phyloP scores from a whole-genome alignment of 306 rosid genomes.

The Alnus rubra region DNA sequence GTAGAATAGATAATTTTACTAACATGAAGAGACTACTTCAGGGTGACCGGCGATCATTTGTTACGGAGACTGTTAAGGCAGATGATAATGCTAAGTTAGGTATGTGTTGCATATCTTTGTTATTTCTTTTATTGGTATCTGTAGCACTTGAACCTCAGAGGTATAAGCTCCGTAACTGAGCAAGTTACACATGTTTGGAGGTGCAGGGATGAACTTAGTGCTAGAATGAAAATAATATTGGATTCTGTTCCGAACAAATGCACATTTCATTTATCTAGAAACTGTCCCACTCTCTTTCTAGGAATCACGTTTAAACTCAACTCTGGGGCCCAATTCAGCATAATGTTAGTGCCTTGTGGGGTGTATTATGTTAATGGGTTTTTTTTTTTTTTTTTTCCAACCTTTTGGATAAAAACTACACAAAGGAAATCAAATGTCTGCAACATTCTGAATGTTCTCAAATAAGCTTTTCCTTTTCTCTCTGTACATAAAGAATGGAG shows the following conservation, averaged over 20 bases:
- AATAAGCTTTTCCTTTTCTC: neutral
- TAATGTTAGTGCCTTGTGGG: neutral
- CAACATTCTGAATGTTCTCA: neutral
- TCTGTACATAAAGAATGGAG: neutral
- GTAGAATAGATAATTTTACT: constrained; percentile 10
- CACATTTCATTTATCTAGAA: neutral
- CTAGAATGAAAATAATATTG: neutral
- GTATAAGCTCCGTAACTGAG: neutral
- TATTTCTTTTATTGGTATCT: constrained; percentile 8
- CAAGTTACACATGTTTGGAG: constrained; percentile 1
- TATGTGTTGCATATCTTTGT: constrained; percentile 31
- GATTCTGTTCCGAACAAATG: neutral
- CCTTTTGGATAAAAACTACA: neutral
- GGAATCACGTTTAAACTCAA: neutral
- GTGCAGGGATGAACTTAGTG: neutral
- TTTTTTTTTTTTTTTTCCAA: neutral
- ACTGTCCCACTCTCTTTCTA: neutral
- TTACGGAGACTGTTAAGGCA: constrained; percentile 92
- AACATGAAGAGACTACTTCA: constrained; percentile 31
- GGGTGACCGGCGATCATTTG: constrained; percentile 84
- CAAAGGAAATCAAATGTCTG: neutral
- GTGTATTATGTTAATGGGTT: neutral
- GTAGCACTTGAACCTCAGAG: neutral
- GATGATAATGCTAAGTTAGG: constrained; percentile 93
- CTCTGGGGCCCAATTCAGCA: neutral